These are phyloP conservation scores for Neurospora sp. DNA, from an alignment of 495 filamentous ascomycete species.

Conservation along the genomic window DNA sequence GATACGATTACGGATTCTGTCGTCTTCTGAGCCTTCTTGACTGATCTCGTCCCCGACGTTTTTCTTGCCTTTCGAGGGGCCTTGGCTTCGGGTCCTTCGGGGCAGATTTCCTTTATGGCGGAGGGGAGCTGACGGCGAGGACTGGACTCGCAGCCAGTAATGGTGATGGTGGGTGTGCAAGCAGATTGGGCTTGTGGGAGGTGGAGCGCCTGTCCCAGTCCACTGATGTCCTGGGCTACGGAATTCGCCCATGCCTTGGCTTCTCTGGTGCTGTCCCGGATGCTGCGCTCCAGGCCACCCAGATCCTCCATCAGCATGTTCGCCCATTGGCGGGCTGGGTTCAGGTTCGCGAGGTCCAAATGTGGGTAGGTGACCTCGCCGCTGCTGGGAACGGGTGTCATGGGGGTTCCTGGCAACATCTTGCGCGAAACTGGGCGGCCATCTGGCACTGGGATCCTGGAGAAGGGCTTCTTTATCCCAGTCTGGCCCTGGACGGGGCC, in stretches of 20 bases:
- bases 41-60: not conserved
- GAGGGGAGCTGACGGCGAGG: slow-evolving; percentile 1
- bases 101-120: not conserved
- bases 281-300: slow-evolving; percentile 5
- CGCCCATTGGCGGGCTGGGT: slow-evolving; percentile 11
- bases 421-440: not conserved
- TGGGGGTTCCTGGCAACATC: not conserved
- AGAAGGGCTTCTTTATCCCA: not conserved
- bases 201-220: not conserved
- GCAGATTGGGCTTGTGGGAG: slow-evolving; percentile 22
- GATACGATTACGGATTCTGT: not conserved
- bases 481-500: not conserved
- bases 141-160: slow-evolving; percentile 37
- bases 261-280: slow-evolving; percentile 1
- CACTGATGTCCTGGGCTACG: not conserved
- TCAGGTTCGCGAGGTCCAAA: slow-evolving; percentile 10
- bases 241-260: slow-evolving; percentile 3
- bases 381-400: slow-evolving; percentile 1
- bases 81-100: slow-evolving; percentile 1
- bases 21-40: not conserved
- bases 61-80: not conserved
- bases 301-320: slow-evolving; percentile 11
- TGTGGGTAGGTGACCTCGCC: not conserved
- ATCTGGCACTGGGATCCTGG: not conserved
- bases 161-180: slow-evolving; percentile 47